A percentile compares a stretch with the other conserved stretches of the same genome.
Evolutionary conservation across 768 basidiomycete species (phyloP).

Genomic region (Chiua virens): DNA sequence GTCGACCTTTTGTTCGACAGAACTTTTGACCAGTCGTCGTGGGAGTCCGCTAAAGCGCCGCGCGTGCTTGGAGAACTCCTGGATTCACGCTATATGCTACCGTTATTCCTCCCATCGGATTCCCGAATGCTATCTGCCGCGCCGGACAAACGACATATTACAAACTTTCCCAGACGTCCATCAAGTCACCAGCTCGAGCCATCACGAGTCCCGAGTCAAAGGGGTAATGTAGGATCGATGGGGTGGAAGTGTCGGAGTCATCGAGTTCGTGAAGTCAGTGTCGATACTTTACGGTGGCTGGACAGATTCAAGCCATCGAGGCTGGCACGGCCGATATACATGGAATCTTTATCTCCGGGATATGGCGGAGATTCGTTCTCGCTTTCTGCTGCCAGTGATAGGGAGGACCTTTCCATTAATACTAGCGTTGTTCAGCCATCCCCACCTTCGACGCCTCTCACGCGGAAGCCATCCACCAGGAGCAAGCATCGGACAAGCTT

Average conservation of each 20-base stretch:
- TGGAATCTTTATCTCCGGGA: constrained; percentile 39
- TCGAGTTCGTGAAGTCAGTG: constrained; percentile 59
- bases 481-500: constrained; percentile 54
- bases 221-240: constrained; percentile 43
- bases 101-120: constrained; percentile 79
- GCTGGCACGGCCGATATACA: constrained; percentile 47
- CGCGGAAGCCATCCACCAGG: constrained; percentile 61
- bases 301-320: constrained; percentile 60
- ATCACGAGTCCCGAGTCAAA: constrained; percentile 40
- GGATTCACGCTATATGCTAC: constrained; percentile 92
- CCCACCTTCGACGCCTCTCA: constrained; percentile 52
- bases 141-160: constrained; percentile 44
- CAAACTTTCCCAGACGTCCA: constrained; percentile 14
- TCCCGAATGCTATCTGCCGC: constrained; percentile 73
- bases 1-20: constrained; percentile 85
- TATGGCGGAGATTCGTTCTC: constrained; percentile 20
- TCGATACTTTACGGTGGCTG: constrained; percentile 65
- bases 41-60: constrained; percentile 77
- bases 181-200: constrained; percentile 25
- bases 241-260: constrained; percentile 60
- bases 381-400: constrained; percentile 33
- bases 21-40: constrained; percentile 58
- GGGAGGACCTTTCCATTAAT: constrained; percentile 34
- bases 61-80: constrained; percentile 87
- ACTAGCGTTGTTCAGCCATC: constrained; percentile 34